phyloP scores from a whole-genome alignment of 1,139 yeast genomes.

The Suhomyces bokatorum region DNA sequence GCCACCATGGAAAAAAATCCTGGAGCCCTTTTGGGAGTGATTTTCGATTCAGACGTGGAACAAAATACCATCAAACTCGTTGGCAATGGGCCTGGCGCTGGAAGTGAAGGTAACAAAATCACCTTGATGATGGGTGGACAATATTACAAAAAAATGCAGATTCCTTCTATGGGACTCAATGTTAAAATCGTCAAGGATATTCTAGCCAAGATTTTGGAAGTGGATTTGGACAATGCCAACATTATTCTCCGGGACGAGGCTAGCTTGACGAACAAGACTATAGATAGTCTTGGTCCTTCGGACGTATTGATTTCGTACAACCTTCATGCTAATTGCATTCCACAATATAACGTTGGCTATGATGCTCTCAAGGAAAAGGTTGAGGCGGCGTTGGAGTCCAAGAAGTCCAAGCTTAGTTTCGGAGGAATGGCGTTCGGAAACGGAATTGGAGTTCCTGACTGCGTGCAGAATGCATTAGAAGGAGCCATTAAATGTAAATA shows the following conservation, averaged over 20 bases:
- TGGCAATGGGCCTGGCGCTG: not conserved
- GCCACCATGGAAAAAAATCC: conserved; percentile 40
- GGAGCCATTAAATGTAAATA: conserved; percentile 41
- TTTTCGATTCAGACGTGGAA: conserved; percentile 85
- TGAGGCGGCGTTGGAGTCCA: conserved; percentile 32
- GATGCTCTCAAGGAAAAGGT: conserved; percentile 43
- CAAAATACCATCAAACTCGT: conserved; percentile 33
- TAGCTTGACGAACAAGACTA: conserved; percentile 20
- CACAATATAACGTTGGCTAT: conserved; percentile 81
- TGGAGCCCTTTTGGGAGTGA: conserved; percentile 75
- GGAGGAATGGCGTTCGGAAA: conserved; percentile 85
- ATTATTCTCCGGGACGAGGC: conserved; percentile 32
- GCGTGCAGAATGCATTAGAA: conserved; percentile 63
- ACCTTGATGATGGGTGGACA: conserved; percentile 94
- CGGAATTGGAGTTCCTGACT: conserved; percentile 91
- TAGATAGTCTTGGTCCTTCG: conserved; percentile 23
- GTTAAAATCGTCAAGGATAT: conserved; percentile 47
- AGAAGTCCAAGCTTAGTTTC: conserved; percentile 47
- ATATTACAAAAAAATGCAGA: conserved; percentile 35
- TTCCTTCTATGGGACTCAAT: conserved; percentile 50
- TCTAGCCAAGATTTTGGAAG: conserved; percentile 50
- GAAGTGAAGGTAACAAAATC: conserved; percentile 38
- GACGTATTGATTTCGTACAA: conserved; percentile 40
- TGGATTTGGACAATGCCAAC: conserved; percentile 35
- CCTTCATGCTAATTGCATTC: conserved; percentile 62